These are phyloP conservation scores for Meyerozyma elateridarum DNA, from an alignment of 1,139 yeast genomes.

Conservation along the genomic window DNA sequence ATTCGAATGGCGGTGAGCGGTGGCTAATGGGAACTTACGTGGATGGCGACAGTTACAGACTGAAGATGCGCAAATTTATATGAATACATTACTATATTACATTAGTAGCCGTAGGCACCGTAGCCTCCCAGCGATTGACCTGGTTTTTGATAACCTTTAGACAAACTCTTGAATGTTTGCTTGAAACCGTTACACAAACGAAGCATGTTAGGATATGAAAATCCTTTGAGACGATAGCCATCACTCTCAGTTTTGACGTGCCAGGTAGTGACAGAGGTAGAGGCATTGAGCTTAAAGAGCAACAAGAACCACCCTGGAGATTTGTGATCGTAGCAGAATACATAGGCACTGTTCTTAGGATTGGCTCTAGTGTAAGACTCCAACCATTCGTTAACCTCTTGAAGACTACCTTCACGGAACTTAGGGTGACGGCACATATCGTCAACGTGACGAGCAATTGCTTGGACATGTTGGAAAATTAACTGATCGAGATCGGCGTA, in stretches of 20 bases:
- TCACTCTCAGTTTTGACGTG: constrained; percentile 84
- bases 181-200: constrained; percentile 94
- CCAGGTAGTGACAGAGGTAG: constrained; percentile 77
- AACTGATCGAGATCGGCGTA: constrained; percentile 92
- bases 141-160: constrained; percentile 13
- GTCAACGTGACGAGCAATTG: constrained; percentile 77
- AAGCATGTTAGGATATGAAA: constrained; percentile 80
- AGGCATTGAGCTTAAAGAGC: constrained; percentile 73
- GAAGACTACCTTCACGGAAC: constrained; percentile 75
- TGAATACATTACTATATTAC: constrained; percentile 3
- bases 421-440: constrained; percentile 85
- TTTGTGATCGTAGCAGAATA: constrained; percentile 86
- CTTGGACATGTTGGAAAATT: constrained; percentile 82
- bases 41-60: constrained; percentile 68
- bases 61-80: constrained; percentile 32
- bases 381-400: constrained; percentile 83
- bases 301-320: constrained; percentile 89
- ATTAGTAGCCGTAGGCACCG: constrained; percentile 28
- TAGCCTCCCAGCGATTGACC: constrained; percentile 19
- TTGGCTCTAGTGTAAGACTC: constrained; percentile 88
- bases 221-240: constrained; percentile 76
- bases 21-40: constrained; percentile 80
- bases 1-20: constrained; percentile 49
- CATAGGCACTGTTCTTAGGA: constrained; percentile 85
- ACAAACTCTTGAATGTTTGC: constrained; percentile 43